Percentiles rank a stretch among this genome's conserved stretches.
These are phyloP conservation scores for Calonectria honghensis DNA, from an alignment of 2,329 filamentous ascomycete species.

Conservation along the genomic window DNA sequence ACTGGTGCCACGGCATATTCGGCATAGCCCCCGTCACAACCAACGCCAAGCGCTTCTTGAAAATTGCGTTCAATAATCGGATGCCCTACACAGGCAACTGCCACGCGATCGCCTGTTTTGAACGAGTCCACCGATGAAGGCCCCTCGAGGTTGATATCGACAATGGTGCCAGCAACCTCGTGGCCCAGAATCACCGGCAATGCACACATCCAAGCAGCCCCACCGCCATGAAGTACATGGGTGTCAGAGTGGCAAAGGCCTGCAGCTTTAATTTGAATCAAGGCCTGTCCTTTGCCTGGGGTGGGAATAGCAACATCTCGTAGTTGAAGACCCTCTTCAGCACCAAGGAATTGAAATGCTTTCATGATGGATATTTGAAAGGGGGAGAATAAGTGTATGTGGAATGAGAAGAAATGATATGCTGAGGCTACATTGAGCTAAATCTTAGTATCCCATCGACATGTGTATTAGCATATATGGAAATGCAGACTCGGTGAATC, in stretches of 20 bases:
- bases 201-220: constrained; percentile 8
- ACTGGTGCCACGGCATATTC: neutral
- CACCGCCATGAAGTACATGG: constrained; percentile 1
- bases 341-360: constrained; percentile 8
- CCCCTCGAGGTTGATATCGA: neutral
- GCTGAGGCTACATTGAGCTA: neutral
- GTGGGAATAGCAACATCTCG: neutral
- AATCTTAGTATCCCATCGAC: neutral
- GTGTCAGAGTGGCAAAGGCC: constrained; percentile 9
- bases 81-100: neutral
- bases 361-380: neutral
- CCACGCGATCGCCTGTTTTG: neutral
- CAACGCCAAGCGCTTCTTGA: constrained; percentile 1
- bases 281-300: neutral
- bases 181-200: neutral
- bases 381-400: neutral
- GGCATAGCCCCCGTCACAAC: neutral
- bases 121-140: neutral
- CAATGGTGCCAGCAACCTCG: neutral
- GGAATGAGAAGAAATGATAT: neutral
- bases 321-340: neutral
- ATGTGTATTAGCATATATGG: neutral
- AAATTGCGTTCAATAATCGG: neutral
- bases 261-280: neutral
- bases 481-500: neutral